Evolutionary conservation across 257 asterid species (phyloP), one percentile per base, ranked within the genome.

Genomic region (Primulina huaijiensis): DNA sequence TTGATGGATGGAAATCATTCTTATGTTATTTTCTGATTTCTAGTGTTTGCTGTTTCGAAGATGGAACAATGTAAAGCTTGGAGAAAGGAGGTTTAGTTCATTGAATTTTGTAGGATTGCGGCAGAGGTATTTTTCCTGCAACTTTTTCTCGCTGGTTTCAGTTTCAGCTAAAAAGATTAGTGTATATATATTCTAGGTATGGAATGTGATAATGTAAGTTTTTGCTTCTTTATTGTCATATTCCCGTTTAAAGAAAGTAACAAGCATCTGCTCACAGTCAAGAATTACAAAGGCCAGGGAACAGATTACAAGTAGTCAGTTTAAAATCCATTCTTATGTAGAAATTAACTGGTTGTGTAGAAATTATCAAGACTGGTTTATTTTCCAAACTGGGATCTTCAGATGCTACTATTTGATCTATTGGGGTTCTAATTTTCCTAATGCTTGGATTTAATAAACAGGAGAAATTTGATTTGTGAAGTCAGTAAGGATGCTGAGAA

Each of bases 401-500:
- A 7, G 60, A 64, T 74, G 61, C 59, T 64, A 20, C 61, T 25
- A 25, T 76, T 57, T 75, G 50, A 68, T 75, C 31, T 74, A 71
- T 64, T 68, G 75, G 78, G 66, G 74, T 27, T 27, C 3, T 84
- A 63, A 71, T 83, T 56, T 60, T 80, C 72, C 38, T 74, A 62
- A 73, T 78, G 66, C 79, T 87, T 85, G 85, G 82, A 72, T 79
- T 62, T 76, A 77, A 85, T 83, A 81, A 88, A 74, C 96, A 90
- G 97, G 97, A 85, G 79, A 80, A 81, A 65, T 87, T 78, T 84
- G 82, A 85, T 87, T 73, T 81, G 83, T 80, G 96, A 96, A 80
- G 91, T 81, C 84, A 72, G 75, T 79, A 79, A 82, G 79, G 95
- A 90, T 82, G 90, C 96, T 52, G 99, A 93, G 81, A 81, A 81